These are phyloP conservation scores for Fusarium verticillioides DNA, from an alignment of 2,329 filamentous ascomycete genomes.

Conservation along the genomic window DNA sequence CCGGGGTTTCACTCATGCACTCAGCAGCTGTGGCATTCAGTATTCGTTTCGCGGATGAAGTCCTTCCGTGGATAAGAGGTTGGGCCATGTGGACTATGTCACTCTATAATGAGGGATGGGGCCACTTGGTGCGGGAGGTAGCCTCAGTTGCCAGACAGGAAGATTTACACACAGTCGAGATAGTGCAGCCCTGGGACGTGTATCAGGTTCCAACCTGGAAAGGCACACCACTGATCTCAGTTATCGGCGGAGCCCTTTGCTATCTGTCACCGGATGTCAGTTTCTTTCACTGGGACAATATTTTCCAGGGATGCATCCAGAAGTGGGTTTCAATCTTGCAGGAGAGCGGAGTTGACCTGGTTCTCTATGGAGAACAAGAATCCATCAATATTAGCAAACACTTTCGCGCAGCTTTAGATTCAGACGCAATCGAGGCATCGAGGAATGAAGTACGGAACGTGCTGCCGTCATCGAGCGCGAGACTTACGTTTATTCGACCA, in stretches of 20 bases:
- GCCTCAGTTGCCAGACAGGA: neutral
- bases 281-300: constrained; percentile 31
- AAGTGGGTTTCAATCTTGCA: constrained; percentile 33
- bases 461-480: neutral
- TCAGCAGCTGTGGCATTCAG: constrained; percentile 38
- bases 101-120: constrained; percentile 16
- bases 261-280: constrained; percentile 24
- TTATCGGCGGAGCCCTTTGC: constrained; percentile 44
- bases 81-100: neutral
- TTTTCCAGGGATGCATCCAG: constrained; percentile 26
- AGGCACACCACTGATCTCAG: constrained; percentile 38
- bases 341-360: constrained; percentile 34
- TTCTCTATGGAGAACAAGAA: constrained; percentile 39
- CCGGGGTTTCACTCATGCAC: constrained; percentile 40
- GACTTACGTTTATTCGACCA: neutral
- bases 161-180: constrained; percentile 35
- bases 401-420: constrained; percentile 32
- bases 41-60: constrained; percentile 29
- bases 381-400: neutral
- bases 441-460: constrained; percentile 8
- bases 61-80: neutral
- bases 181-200: constrained; percentile 30
- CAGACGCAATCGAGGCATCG: constrained; percentile 19
- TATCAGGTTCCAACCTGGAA: constrained; percentile 40
- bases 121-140: neutral